phyloP scores from a whole-genome alignment of 352 stramenopile genomes.

The Aphanomyces euteiches region DNA sequence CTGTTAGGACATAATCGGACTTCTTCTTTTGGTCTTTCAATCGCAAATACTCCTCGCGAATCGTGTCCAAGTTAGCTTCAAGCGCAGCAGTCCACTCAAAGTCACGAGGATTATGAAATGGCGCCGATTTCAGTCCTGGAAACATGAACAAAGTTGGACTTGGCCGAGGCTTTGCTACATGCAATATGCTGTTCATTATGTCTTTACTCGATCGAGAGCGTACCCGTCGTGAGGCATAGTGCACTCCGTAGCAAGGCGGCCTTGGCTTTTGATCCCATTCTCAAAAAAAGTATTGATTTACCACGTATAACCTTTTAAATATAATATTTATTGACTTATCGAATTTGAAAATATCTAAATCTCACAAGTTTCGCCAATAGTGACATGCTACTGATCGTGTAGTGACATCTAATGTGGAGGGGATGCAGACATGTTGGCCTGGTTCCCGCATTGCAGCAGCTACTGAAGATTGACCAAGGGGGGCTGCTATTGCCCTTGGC shows the following conservation, averaged over 20 bases:
- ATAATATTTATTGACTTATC: not conserved
- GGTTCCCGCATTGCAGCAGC: too few relatives aligned
- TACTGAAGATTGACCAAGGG: too few relatives aligned
- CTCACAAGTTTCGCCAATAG: too few relatives aligned
- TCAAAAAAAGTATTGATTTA: not conserved
- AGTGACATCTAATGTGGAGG: too few relatives aligned
- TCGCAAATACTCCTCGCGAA: slow-evolving; percentile 58
- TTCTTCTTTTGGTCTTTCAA: slow-evolving; percentile 41
- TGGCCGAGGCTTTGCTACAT: slow-evolving; percentile 61
- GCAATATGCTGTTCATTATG: slow-evolving; percentile 7
- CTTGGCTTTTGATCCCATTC: slow-evolving; percentile 28
- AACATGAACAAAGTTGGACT: slow-evolving; percentile 80
- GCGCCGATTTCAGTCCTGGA: slow-evolving; percentile 54
- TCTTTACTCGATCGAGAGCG: not conserved
- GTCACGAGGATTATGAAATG: slow-evolving; percentile 56
- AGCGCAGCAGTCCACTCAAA: slow-evolving; percentile 58
- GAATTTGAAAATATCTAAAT: not conserved
- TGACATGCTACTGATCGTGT: too few relatives aligned
- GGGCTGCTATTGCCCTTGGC: too few relatives aligned
- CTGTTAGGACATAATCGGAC: slow-evolving; percentile 56
- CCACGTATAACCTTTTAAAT: not conserved
- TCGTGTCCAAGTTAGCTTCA: slow-evolving; percentile 53
- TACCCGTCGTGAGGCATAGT: slow-evolving; percentile 73
- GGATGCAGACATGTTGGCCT: too few relatives aligned
- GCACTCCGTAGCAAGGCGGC: slow-evolving; percentile 68